Evolutionary conservation across 805 yeast species (phyloP), one percentile per base, ranked within the genome.

Genomic region (Saturnispora serradocipensis): DNA sequence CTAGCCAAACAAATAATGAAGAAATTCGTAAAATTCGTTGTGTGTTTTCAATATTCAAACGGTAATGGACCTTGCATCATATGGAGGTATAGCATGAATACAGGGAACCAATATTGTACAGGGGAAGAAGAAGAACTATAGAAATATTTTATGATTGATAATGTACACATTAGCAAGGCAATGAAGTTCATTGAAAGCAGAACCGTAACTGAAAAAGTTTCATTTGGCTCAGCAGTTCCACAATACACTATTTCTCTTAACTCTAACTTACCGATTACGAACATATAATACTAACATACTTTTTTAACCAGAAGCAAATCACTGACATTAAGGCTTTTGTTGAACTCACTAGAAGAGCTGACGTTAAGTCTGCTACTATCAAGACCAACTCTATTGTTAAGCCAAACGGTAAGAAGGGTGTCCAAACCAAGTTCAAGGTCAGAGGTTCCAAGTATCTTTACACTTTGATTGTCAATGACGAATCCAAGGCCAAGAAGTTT

Each of bases 371-470:
- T 61, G 97, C 96, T 67, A 83, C 90, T 72, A 86, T 93, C 81
- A 93, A 93, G 85, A 82, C 84, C 78, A 88, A 88, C 88, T 74
- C 80, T 72, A 84, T 85, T 76, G 66, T 84, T 69, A 83, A 82
- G 78, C 79, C 85, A 65, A 76, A 77, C 73, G 95, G 93, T 74
- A 85, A 85, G 80, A 77, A 78, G 64, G 79, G 80, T 83, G 85
- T 86, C 78, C 93, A 86, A 78, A 89, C 97, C 80, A 93, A 93
- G 79, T 93, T 93, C 90, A 93, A 93, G 87, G 88, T 93, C 70
- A 89, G 98, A 83, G 97, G 97, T 75, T 69, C 96, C 61, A 88
- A 80, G 74, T 74, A 86, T 81, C 83, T 88, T 71, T 93, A 93
- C 87, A 93, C 99, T 66, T 81, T 91, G 75, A 86, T 86, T 65